These are phyloP conservation scores for Starmerella kuoi DNA, from an alignment of 805 yeast species.

Conservation along the genomic window DNA sequence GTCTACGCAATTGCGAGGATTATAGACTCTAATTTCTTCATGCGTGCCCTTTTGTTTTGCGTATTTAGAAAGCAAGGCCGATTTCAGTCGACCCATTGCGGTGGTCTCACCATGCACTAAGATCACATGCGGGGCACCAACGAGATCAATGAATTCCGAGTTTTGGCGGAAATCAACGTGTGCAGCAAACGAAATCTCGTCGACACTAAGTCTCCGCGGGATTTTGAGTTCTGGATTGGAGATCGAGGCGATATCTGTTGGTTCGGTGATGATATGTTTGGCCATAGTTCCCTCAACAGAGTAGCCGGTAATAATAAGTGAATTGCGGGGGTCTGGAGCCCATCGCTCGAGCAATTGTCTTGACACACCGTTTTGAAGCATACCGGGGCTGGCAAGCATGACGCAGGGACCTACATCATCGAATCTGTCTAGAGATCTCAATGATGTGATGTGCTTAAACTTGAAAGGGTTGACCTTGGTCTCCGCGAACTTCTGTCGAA, in stretches of 20 bases:
- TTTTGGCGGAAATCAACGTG: constrained; percentile 96
- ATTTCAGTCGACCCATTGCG: constrained; percentile 96
- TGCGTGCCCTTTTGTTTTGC: constrained; percentile 71
- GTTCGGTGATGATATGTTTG: constrained; percentile 74
- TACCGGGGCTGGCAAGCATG: constrained; percentile 94
- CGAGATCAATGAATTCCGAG: constrained; percentile 75
- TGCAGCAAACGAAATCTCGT: constrained; percentile 97
- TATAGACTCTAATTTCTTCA: constrained; percentile 78
- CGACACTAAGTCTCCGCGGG: constrained; percentile 77
- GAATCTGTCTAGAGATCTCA: constrained; percentile 67
- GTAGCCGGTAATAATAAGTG: constrained; percentile 85
- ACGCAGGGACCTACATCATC: constrained; percentile 95
- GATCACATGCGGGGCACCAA: constrained; percentile 73
- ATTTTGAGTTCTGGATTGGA: constrained; percentile 70
- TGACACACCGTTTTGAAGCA: constrained; percentile 93
- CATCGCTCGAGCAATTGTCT: constrained; percentile 84
- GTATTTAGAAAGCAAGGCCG: constrained; percentile 82
- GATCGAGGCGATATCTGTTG: constrained; percentile 75
- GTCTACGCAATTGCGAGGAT: constrained; percentile 82
- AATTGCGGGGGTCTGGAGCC: constrained; percentile 92
- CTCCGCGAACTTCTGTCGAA: constrained; percentile 61
- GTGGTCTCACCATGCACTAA: constrained; percentile 95
- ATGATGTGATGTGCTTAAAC: constrained; percentile 70
- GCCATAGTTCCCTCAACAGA: constrained; percentile 99
- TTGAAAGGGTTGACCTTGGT: constrained; percentile 81